These are phyloP conservation scores for Claviceps pazoutovae DNA, from an alignment of 2,329 filamentous ascomycete genomes.

Conservation along the genomic window DNA sequence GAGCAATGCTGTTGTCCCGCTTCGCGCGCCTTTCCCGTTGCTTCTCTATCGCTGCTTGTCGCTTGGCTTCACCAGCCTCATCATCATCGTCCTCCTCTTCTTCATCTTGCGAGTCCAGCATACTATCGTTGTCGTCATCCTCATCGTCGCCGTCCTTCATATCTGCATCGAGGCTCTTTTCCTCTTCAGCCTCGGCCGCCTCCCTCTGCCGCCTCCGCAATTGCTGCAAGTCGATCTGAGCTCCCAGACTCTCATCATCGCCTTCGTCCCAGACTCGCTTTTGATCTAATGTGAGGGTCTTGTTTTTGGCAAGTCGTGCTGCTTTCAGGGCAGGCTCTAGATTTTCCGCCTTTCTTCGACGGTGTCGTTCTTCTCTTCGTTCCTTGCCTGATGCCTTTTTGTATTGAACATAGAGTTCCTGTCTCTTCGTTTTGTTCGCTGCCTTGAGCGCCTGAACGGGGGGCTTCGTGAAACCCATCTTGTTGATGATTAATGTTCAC, in stretches of 20 bases:
- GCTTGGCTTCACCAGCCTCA: slow-evolving; percentile 28
- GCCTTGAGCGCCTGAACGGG: slow-evolving; percentile 29
- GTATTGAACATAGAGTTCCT: slow-evolving; percentile 63
- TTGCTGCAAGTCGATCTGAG: slow-evolving; percentile 43
- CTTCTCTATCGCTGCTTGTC: slow-evolving; percentile 26
- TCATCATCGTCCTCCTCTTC: slow-evolving; percentile 38
- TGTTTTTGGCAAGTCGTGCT: slow-evolving; percentile 61
- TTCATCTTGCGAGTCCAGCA: slow-evolving; percentile 55
- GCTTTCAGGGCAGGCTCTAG: slow-evolving; percentile 65
- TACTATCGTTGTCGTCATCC: slow-evolving; percentile 58
- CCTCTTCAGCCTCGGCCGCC: slow-evolving; percentile 36
- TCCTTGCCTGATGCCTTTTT: slow-evolving; percentile 64
- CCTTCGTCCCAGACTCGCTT: slow-evolving; percentile 85
- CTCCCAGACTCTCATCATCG: slow-evolving; percentile 44
- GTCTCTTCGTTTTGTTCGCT: slow-evolving; percentile 66
- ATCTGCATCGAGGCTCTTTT: slow-evolving; percentile 28
- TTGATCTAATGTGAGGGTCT: slow-evolving; percentile 67
- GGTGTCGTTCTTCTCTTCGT: slow-evolving; percentile 63
- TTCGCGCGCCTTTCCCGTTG: slow-evolving; percentile 30
- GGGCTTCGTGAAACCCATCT: slow-evolving; percentile 23
- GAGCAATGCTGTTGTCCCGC: slow-evolving; percentile 36
- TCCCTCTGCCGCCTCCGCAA: slow-evolving; percentile 43
- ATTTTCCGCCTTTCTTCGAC: slow-evolving; percentile 70
- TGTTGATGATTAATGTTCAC: background rate
- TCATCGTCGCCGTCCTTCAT: slow-evolving; percentile 32